These are phyloP conservation scores for Coprinopsis sp. DNA, from an alignment of 768 basidiomycete genomes.

Conservation along the genomic window DNA sequence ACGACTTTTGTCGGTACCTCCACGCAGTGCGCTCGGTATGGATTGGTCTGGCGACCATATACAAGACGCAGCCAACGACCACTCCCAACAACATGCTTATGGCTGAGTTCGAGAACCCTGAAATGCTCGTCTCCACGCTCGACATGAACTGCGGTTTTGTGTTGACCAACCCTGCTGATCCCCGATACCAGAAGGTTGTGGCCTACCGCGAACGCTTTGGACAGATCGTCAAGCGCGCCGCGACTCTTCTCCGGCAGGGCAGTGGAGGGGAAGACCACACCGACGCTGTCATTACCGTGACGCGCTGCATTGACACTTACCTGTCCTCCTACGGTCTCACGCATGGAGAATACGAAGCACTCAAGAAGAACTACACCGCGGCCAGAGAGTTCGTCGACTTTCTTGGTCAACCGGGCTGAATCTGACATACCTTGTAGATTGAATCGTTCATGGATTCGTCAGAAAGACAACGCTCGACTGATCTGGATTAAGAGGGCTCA, in stretches of 20 bases:
- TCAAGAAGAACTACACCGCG: constrained; percentile 65
- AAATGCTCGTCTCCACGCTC: constrained; percentile 61
- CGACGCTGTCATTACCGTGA: constrained; percentile 74
- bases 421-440: constrained; percentile 32
- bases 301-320: constrained; percentile 71
- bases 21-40: constrained; percentile 72
- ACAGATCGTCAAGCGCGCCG: constrained; percentile 60
- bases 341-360: constrained; percentile 50
- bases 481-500: constrained; percentile 77
- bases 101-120: constrained; percentile 59
- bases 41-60: constrained; percentile 69
- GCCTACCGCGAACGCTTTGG: constrained; percentile 63
- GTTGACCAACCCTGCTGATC: constrained; percentile 68
- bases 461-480: constrained; percentile 71
- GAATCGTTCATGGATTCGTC: constrained; percentile 63
- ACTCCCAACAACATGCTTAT: constrained; percentile 56
- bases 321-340: constrained; percentile 68
- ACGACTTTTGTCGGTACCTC: constrained; percentile 84
- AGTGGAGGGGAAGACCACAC: constrained; percentile 76
- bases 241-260: constrained; percentile 55
- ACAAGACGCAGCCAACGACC: constrained; percentile 52
- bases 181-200: constrained; percentile 62
- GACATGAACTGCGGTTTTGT: constrained; percentile 72
- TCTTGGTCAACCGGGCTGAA: neutral
- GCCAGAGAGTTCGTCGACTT: constrained; percentile 49